Percentiles rank a stretch among this genome's conserved stretches.
Conservation (phyloP, 2,329 filamentous ascomycete genomes). For the Aureobasidium zeae region DNA sequence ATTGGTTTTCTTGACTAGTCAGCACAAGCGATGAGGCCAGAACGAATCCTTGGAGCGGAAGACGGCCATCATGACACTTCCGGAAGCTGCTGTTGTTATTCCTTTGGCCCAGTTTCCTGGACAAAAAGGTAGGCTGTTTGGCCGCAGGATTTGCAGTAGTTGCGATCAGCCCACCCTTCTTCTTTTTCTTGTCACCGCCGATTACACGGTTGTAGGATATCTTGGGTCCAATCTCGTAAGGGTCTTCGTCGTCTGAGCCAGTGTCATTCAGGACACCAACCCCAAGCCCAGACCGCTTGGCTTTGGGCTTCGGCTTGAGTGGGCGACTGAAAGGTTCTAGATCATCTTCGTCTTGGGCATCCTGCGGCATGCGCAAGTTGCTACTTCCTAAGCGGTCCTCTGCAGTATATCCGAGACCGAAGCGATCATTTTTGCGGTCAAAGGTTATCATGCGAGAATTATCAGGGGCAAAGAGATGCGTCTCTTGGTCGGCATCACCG, state of each 20-base stretch:
- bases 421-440: conserved; percentile 55
- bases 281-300: conserved; percentile 65
- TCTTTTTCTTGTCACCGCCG: conserved; percentile 74
- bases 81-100: conserved; percentile 44
- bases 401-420: conserved; percentile 59
- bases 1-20: conserved; percentile 41
- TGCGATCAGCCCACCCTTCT: conserved; percentile 34
- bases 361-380: conserved; percentile 14
- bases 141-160: conserved; percentile 18
- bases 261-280: conserved; percentile 86
- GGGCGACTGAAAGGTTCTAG: conserved; percentile 28
- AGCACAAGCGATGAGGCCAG: conserved; percentile 46
- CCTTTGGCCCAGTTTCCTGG: conserved; percentile 48
- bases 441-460: conserved; percentile 63
- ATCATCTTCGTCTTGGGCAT: conserved; percentile 27
- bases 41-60: conserved; percentile 72
- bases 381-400: conserved; percentile 41
- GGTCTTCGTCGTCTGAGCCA: conserved; percentile 90
- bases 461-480: conserved; percentile 76
- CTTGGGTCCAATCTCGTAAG: conserved; percentile 81
- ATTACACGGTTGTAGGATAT: conserved; percentile 80
- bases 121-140: conserved; percentile 59
- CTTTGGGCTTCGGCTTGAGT: conserved; percentile 33
- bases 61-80: conserved; percentile 73
- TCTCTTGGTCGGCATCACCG: conserved; percentile 30